Base-by-base conservation (phyloP, 192 early-diverging fungal species). In the Dissophora ornata region DNA sequence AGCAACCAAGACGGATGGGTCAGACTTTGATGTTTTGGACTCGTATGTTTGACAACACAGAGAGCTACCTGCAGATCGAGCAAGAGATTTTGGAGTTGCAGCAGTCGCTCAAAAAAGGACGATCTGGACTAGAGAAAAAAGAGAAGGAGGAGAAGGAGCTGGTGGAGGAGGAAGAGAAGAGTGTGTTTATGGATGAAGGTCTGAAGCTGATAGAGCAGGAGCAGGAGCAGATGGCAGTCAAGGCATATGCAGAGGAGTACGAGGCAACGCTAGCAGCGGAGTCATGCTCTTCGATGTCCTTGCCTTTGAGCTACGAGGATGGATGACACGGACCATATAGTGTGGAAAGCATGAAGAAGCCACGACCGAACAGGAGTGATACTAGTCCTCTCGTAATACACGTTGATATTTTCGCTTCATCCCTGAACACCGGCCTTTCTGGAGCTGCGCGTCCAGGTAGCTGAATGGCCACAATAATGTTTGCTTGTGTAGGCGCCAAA, bases 21-120 rank as follows among this genome's bases (percentile, higher is more conserved):
- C 33, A 7, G 54, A 71, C 22, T 16, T 58, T 32, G 38, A 52
- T 16, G 26, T 74, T 29, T 6, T n/a, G n/a, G n/a, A n/a, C n/a
- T n/a, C n/a, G n/a, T n/a, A n/a, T 75, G 25, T 75, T 75, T 61
- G 71, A 63, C 4, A 57, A 57, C 22, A 75, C 71, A 3, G 71
- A 59, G 9, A 60, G 55, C 50, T 75, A 75, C 32, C 51, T 75
- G 26, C 55, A 65, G 47, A 47, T 38, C 0, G 71, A 75, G 36
- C 32, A 75, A 34, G 71, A 75, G 42, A 75, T 75, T 30, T 62
- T 25, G 11, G 69, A 59, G 24, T 38, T 74, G 38, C 70, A 71
- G 22, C 54, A 68, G 25, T 32, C 66, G 9, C 12, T 57, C 36
- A 55, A 32, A n/a, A n/a, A 16, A 45, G 36, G n/a, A n/a, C n/a